Percentiles rank a stretch among this genome's conserved stretches.
Evolutionary conservation across 2,329 filamentous ascomycete genomes (phyloP).

Genomic region (Apiospora pterosperma): DNA sequence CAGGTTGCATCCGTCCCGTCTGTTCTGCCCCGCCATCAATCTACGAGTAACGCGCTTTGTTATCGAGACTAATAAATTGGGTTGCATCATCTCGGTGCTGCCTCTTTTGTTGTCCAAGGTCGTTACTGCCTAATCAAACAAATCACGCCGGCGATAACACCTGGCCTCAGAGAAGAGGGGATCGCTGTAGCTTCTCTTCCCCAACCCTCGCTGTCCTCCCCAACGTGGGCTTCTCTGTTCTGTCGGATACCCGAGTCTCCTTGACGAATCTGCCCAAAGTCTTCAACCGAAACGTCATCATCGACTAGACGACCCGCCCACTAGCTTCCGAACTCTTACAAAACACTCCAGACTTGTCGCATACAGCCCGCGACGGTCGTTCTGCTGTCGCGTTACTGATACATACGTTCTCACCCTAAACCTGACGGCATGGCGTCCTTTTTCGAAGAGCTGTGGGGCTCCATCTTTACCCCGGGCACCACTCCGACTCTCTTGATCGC

Average conservation of each 20-base stretch:
- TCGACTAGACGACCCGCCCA: not conserved
- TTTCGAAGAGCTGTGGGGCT: constrained; percentile 79
- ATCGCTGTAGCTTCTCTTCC: not conserved
- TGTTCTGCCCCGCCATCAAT: not conserved
- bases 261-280: not conserved
- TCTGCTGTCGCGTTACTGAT: not conserved
- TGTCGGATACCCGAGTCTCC: not conserved
- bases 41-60: not conserved
- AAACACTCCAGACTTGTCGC: constrained; percentile 14
- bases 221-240: not conserved
- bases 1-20: not conserved
- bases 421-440: constrained; percentile 49
- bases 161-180: not conserved
- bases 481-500: constrained; percentile 85
- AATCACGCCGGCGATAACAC: not conserved
- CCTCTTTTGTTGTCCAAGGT: not conserved
- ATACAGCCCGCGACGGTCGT: constrained; percentile 10
- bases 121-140: constrained; percentile 3
- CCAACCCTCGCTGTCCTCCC: not conserved
- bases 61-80: constrained; percentile 1
- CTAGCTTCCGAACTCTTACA: not conserved
- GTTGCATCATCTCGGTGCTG: constrained; percentile 1
- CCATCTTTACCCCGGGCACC: constrained; percentile 88
- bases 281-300: not conserved
- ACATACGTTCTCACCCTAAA: not conserved